A percentile compares a stretch with the other conserved stretches of the same genome.
Conservation (phyloP, 2,329 filamentous ascomycete genomes). For the Lachnellula willkommii region DNA sequence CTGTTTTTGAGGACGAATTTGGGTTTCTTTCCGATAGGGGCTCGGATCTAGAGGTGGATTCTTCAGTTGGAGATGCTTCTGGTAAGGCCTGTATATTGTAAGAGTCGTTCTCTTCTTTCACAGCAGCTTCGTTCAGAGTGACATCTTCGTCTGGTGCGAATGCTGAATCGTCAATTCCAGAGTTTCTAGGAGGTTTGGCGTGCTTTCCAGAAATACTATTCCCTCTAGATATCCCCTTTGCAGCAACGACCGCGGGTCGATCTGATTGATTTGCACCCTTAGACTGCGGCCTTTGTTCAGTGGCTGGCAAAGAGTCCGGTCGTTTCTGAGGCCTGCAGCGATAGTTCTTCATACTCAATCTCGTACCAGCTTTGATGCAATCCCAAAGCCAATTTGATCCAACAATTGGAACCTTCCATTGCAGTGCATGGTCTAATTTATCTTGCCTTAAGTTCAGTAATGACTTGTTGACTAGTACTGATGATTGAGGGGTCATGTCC, state of each 20-base stretch:
- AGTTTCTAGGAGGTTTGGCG: slow-evolving; percentile 7
- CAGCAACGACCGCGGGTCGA: slow-evolving; percentile 8
- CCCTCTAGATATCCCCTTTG: not conserved
- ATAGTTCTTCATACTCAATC: slow-evolving; percentile 44
- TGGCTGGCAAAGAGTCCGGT: slow-evolving; percentile 18
- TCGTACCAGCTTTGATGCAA: slow-evolving; percentile 58
- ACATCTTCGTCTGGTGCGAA: slow-evolving; percentile 11
- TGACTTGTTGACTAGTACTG: slow-evolving; percentile 61
- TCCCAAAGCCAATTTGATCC: slow-evolving; percentile 78
- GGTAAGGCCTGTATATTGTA: not conserved
- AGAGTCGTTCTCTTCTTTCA: slow-evolving; percentile 12
- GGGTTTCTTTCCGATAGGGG: slow-evolving; percentile 30
- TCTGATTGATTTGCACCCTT: slow-evolving; percentile 3
- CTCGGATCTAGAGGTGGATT: slow-evolving; percentile 13
- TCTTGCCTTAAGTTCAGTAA: slow-evolving; percentile 53
- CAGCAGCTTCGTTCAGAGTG: not conserved
- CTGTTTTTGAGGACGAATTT: slow-evolving; percentile 26
- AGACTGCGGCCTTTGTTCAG: slow-evolving; percentile 1
- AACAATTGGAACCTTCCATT: slow-evolving; percentile 77
- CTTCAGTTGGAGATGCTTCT: slow-evolving; percentile 9
- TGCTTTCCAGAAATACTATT: slow-evolving; percentile 11
- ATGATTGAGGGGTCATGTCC: slow-evolving; percentile 64
- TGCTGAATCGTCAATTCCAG: slow-evolving; percentile 17
- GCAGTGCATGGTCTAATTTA: slow-evolving; percentile 71
- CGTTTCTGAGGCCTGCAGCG: slow-evolving; percentile 31